phyloP scores from a whole-genome alignment of 2,329 filamentous ascomycete genomes.

The Zopfia rhizophila region DNA sequence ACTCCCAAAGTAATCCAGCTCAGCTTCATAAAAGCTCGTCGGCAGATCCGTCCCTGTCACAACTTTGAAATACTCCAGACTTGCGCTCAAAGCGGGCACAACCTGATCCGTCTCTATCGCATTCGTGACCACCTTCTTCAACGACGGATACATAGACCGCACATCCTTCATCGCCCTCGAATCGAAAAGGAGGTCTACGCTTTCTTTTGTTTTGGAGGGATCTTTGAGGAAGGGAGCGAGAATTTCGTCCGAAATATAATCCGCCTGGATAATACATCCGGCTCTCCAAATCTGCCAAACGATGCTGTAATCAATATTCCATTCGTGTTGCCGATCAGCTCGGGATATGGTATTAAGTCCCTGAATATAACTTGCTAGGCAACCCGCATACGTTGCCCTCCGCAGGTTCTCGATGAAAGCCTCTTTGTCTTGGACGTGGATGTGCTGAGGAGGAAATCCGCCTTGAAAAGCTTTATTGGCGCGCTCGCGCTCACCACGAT shows the following conservation, averaged over 20 bases:
- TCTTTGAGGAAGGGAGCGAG: conserved; percentile 59
- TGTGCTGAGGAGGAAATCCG: conserved; percentile 52
- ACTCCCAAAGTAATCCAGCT: conserved; percentile 76
- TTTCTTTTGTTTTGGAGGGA: conserved; percentile 47
- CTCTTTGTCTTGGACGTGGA: conserved; percentile 47
- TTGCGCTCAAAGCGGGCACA: conserved; percentile 69
- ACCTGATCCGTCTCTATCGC: conserved; percentile 68
- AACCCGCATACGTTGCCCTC: conserved; percentile 70
- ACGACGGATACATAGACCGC: conserved; percentile 58
- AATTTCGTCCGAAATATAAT: conserved; percentile 69
- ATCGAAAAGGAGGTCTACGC: conserved; percentile 60
- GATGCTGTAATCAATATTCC: conserved; percentile 65
- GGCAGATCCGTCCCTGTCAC: conserved; percentile 68
- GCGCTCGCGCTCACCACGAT: conserved; percentile 65
- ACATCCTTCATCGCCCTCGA: conserved; percentile 65
- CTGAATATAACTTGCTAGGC: conserved; percentile 71
- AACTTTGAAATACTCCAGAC: conserved; percentile 75
- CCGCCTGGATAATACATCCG: conserved; percentile 77
- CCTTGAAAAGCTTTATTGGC: conserved; percentile 60
- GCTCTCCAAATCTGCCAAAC: conserved; percentile 73
- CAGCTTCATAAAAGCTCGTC: conserved; percentile 75
- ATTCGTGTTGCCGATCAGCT: conserved; percentile 67
- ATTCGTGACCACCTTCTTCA: conserved; percentile 68
- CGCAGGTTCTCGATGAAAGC: conserved; percentile 67
- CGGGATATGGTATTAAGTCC: conserved; percentile 72